Conservation (phyloP, 176 grass and related monocot species). For the Zizania latifolia region DNA sequence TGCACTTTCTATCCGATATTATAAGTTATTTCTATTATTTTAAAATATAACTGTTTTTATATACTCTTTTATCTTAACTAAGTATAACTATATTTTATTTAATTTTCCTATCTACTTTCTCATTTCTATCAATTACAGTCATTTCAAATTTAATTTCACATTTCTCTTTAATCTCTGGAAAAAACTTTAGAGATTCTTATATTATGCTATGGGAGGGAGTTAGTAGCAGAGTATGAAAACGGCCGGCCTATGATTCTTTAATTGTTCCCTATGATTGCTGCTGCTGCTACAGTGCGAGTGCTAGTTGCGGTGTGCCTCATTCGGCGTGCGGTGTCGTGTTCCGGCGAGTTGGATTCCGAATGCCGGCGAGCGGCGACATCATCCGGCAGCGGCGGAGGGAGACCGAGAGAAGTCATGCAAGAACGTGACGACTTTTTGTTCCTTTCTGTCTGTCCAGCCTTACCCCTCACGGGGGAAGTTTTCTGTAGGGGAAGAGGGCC, state of each 20-base stretch:
- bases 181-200: too few species aligned
- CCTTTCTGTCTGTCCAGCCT: slow-evolving; percentile 54
- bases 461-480: slow-evolving; percentile 44
- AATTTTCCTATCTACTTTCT: too few species aligned
- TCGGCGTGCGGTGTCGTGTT: slow-evolving; percentile 40
- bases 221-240: neutral
- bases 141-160: too few species aligned
- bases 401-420: slow-evolving; percentile 13
- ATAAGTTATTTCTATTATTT: too few species aligned
- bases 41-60: too few species aligned
- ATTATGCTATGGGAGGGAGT: too few species aligned
- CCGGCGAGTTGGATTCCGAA: slow-evolving; percentile 26
- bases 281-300: neutral
- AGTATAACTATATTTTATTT: too few species aligned
- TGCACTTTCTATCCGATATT: too few species aligned
- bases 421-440: slow-evolving; percentile 81
- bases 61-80: too few species aligned
- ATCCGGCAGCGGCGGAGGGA: slow-evolving; percentile 8
- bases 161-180: too few species aligned
- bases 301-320: slow-evolving; percentile 4
- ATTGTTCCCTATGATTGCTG: neutral
- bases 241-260: slow-evolving; percentile 2
- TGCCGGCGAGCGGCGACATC: slow-evolving; percentile 25
- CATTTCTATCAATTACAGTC: too few species aligned
- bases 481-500: too few species aligned